Conservation (phyloP, 805 yeast species). For the Myxozyma neotropica region DNA sequence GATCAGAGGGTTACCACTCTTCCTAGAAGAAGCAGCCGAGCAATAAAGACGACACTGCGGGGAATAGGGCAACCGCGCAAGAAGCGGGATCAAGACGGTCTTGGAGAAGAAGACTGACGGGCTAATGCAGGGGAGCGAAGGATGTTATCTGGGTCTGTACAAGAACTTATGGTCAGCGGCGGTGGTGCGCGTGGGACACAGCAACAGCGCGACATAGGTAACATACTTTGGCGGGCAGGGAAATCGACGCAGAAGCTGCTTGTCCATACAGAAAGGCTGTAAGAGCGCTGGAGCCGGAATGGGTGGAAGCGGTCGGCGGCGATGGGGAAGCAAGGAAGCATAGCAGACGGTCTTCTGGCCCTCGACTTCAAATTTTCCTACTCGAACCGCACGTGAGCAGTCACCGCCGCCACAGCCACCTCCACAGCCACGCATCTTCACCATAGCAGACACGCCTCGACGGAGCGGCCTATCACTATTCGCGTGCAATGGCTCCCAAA, state of each 20-base stretch:
- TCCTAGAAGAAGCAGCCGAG: background rate
- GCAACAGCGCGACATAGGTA: too few relatives aligned
- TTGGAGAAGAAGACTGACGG: too few relatives aligned
- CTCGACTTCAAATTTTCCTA: constrained; percentile 6
- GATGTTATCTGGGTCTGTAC: constrained; percentile 19
- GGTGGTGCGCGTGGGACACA: too few relatives aligned
- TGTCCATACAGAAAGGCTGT: constrained; percentile 40
- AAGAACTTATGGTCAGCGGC: background rate
- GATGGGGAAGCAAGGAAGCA: constrained; percentile 1
- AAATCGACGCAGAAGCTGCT: constrained; percentile 44
- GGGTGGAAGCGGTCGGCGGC: background rate
- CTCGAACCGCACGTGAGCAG: background rate
- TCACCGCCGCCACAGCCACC: constrained; percentile 6
- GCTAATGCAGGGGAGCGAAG: background rate
- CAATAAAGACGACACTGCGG: too few relatives aligned
- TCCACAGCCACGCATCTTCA: background rate
- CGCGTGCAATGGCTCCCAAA: constrained; percentile 17
- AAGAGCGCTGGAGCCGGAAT: background rate
- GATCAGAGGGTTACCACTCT: background rate
- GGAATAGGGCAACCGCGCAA: background rate
- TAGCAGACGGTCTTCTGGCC: constrained; percentile 1
- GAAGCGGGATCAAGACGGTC: background rate
- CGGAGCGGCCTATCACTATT: too few relatives aligned
- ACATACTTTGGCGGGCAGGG: constrained; percentile 43
- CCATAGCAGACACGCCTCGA: too few relatives aligned